A percentile compares a stretch with the other conserved stretches of the same genome.
phyloP scores from a whole-genome alignment of 2,329 filamentous ascomycete species.

The Laburnicola sp. region DNA sequence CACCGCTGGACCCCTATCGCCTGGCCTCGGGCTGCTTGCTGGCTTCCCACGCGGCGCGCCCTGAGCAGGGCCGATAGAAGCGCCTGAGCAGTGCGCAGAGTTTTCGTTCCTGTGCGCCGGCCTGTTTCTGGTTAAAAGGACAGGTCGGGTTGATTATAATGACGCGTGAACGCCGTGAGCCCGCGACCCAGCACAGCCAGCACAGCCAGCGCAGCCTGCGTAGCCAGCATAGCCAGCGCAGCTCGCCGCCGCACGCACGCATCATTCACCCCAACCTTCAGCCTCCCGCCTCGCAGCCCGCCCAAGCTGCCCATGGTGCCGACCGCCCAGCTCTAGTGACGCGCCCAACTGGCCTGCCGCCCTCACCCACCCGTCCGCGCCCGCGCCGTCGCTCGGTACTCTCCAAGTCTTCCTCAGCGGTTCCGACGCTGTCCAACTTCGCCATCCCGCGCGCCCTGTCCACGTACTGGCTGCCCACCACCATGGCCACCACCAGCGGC shows the following conservation, averaged over 20 bases:
- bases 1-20: constrained; percentile 31
- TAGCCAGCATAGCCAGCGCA: constrained; percentile 7
- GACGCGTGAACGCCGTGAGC: constrained; percentile 30
- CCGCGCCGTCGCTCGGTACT: constrained; percentile 30
- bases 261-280: background rate
- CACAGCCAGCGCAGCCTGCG: background rate
- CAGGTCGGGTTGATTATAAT: constrained; percentile 39
- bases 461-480: constrained; percentile 33
- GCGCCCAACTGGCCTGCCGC: constrained; percentile 34
- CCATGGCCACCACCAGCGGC: constrained; percentile 38
- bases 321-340: constrained; percentile 38
- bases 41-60: constrained; percentile 17
- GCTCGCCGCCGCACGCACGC: constrained; percentile 17
- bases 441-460: constrained; percentile 34
- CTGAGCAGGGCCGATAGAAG: constrained; percentile 35
- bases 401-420: constrained; percentile 48
- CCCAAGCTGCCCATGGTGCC: constrained; percentile 28
- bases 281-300: background rate
- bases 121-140: constrained; percentile 38
- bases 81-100: constrained; percentile 41
- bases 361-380: constrained; percentile 25
- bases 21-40: constrained; percentile 20
- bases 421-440: constrained; percentile 50
- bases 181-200: constrained; percentile 3
- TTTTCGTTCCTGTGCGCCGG: constrained; percentile 38